Base-by-base conservation (phyloP, 352 stramenopile species). In the Globisporangium acanthophoron region DNA sequence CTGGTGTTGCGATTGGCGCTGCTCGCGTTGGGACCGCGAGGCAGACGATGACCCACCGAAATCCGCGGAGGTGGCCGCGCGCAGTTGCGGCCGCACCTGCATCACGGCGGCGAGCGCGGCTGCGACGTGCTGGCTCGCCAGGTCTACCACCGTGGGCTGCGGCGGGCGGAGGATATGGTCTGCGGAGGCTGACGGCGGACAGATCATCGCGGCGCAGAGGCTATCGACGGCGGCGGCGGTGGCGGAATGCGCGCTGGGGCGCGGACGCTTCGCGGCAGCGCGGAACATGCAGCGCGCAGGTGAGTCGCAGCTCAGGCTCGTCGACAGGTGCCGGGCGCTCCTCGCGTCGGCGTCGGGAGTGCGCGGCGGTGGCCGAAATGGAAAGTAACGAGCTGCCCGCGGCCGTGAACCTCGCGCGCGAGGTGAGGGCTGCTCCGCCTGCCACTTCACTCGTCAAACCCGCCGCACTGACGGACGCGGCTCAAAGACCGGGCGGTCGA, bases 311-410 rank as follows among this genome's bases (percentile, higher is more conserved):
- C 24, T 27, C 24, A 27, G 24, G 24, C 24, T 39, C 27, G 24
- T 24, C n/a, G 16, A 24, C 29, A 59, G 41, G 31, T 16, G 27
- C 21, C 3, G 15, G 45, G 29, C 24, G 52, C 39, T 9, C 39
- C 9, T 6, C 20, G 31, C 35, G 31, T 18, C 13, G 52, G 4
- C n/a, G 54, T 18, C 18, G 33, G n/a, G 20, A 27, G 21, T 65
- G 59, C 37, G 59, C 27, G n/a, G 12, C 45, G 39, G 27, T 56
- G 37, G 59, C 59, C 59, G 59, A 65, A 65, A 56, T 56, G 52
- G 51, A 65, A 65, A 65, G 59, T 65, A 62, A 62, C 31, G 41
- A 46, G 15, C 18, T 27, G 24, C 24, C 24, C 24, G 24, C 24
- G 24, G 24, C 24, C 24, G 24, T 27, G 24, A 27, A 27, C 24